Conservation (phyloP, 352 stramenopile genomes). For the Globisporangium irregulare region DNA sequence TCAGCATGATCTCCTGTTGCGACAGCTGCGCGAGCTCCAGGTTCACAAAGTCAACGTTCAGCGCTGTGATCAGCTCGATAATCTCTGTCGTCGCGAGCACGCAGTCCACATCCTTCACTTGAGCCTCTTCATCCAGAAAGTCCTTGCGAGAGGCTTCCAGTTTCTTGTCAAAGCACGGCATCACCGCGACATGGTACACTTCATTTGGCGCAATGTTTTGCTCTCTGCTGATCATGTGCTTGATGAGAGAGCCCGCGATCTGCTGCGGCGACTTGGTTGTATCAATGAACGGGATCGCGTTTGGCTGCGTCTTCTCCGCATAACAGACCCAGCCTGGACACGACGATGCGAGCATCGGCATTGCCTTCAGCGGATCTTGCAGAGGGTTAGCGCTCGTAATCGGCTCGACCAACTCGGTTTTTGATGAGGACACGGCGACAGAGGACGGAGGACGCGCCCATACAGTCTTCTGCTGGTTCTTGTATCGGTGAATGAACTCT, state of each 20-base stretch:
- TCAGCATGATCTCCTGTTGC: slow-evolving; percentile 67
- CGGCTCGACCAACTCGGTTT: slow-evolving; percentile 69
- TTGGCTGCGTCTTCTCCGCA: slow-evolving; percentile 95
- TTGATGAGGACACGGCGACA: slow-evolving; percentile 56
- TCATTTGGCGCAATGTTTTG: slow-evolving; percentile 45
- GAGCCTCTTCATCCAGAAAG: slow-evolving; percentile 62
- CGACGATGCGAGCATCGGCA: slow-evolving; percentile 94
- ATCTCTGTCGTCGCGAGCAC: slow-evolving; percentile 90
- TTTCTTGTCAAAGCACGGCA: slow-evolving; percentile 99
- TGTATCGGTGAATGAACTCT: slow-evolving; percentile 87
- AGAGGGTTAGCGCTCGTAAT: slow-evolving; percentile 45
- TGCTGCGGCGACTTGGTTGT: slow-evolving; percentile 95
- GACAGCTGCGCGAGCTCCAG: slow-evolving; percentile 65
- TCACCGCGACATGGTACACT: slow-evolving; percentile 95
- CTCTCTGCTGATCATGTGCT: slow-evolving; percentile 69
- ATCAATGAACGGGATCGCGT: slow-evolving; percentile 94
- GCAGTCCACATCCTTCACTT: slow-evolving; percentile 92
- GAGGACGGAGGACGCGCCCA: slow-evolving; percentile 69
- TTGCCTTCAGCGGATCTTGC: slow-evolving; percentile 57
- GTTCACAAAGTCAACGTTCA: slow-evolving; percentile 59
- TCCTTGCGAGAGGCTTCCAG: slow-evolving; percentile 94
- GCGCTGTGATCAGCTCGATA: slow-evolving; percentile 60
- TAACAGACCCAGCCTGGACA: slow-evolving; percentile 98
- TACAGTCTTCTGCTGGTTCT: slow-evolving; percentile 71
- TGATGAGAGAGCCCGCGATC: slow-evolving; percentile 87